Percentiles rank a stretch among this genome's conserved stretches.
These are phyloP conservation scores for Penicillium hesseltinei DNA, from an alignment of 2,329 filamentous ascomycete species.

Conservation along the genomic window DNA sequence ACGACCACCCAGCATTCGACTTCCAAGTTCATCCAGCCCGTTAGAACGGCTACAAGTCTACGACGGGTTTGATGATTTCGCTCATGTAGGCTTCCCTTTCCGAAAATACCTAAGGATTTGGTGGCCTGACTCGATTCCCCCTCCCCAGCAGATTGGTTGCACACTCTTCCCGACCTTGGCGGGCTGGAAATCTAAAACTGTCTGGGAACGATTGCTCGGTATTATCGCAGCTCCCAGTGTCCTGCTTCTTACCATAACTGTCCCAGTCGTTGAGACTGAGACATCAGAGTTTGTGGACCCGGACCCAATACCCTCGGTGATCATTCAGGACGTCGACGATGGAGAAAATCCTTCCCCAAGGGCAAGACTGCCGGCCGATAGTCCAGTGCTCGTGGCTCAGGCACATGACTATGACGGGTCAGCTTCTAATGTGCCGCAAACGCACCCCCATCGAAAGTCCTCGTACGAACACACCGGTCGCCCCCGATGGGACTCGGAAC, in stretches of 20 bases:
- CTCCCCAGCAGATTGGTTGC: constrained; percentile 66
- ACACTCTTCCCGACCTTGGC: constrained; percentile 86
- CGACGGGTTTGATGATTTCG: constrained; percentile 29
- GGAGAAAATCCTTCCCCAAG: constrained; percentile 22
- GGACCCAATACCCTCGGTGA: constrained; percentile 36
- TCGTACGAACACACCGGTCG: constrained; percentile 16
- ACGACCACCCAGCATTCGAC: constrained; percentile 54
- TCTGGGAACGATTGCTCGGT: constrained; percentile 81
- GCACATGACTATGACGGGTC: constrained; percentile 8
- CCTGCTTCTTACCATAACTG: constrained; percentile 80
- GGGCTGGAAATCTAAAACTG: constrained; percentile 75
- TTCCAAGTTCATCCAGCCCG: constrained; percentile 46
- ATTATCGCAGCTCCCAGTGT: constrained; percentile 85
- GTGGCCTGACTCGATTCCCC: constrained; percentile 77
- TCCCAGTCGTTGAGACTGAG: constrained; percentile 82
- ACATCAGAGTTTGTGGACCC: constrained; percentile 48
- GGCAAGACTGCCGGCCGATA: constrained; percentile 39
- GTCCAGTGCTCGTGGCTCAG: constrained; percentile 31
- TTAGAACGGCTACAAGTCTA: constrained; percentile 30
- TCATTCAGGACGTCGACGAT: constrained; percentile 23
- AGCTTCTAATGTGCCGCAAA: constrained; percentile 4
- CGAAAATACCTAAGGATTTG: constrained; percentile 55
- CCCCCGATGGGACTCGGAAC: constrained; percentile 41
- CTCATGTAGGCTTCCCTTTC: constrained; percentile 42
- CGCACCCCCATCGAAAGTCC: constrained; percentile 18